A percentile compares a stretch with the other conserved stretches of the same genome.
Evolutionary conservation across 495 filamentous ascomycete genomes (phyloP).

Genomic region (Darksidea phi): DNA sequence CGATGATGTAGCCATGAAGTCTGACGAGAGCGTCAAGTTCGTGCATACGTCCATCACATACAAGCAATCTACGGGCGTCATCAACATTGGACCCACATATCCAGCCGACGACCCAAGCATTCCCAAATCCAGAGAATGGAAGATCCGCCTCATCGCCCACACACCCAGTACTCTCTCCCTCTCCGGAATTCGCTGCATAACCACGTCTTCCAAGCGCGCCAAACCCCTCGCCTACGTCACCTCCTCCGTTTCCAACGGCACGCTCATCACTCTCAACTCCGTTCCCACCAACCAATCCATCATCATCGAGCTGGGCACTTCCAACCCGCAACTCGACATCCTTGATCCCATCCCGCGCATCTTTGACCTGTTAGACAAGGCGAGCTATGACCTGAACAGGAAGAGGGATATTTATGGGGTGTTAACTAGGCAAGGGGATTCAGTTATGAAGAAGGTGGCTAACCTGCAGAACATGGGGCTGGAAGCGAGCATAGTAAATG

Average conservation of each 20-base stretch:
- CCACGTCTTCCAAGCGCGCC: slow-evolving; percentile 22
- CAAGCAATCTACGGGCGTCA: slow-evolving; percentile 32
- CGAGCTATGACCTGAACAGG: slow-evolving; percentile 25
- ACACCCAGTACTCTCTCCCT: neutral
- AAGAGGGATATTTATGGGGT: slow-evolving; percentile 23
- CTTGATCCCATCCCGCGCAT: slow-evolving; percentile 19
- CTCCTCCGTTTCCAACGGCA: slow-evolving; percentile 23
- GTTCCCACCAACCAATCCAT: slow-evolving; percentile 14
- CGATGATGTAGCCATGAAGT: slow-evolving; percentile 20
- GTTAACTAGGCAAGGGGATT: slow-evolving; percentile 3
- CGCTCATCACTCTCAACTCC: slow-evolving; percentile 12
- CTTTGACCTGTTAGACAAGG: slow-evolving; percentile 16
- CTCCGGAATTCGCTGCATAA: slow-evolving; percentile 21
- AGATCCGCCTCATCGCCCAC: slow-evolving; percentile 24
- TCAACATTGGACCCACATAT: slow-evolving; percentile 30
- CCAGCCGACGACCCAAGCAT: slow-evolving; percentile 29
- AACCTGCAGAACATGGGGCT: slow-evolving; percentile 28
- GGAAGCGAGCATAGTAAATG: slow-evolving; percentile 27
- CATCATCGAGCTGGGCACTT: slow-evolving; percentile 27
- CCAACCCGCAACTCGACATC: slow-evolving; percentile 29
- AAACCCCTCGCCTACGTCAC: slow-evolving; percentile 16
- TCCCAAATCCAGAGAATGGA: slow-evolving; percentile 32
- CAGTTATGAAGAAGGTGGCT: slow-evolving; percentile 20
- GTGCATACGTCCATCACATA: slow-evolving; percentile 33
- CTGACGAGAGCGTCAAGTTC: slow-evolving; percentile 24